Conservation (phyloP, 768 basidiomycete genomes). For the Hydnomerulius pinastri region DNA sequence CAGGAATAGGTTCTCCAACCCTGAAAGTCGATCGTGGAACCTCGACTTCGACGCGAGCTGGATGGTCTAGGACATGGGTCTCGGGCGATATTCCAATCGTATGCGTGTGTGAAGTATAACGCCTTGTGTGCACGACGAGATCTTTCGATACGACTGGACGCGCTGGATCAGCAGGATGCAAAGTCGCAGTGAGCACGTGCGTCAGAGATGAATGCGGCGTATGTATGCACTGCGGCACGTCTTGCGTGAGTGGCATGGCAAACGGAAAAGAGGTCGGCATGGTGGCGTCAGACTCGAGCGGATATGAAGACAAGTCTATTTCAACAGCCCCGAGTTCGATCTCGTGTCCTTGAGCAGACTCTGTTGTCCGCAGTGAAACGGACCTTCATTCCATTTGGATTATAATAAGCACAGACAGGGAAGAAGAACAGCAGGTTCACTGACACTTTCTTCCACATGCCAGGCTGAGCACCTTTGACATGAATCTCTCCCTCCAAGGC, state of each 20-base stretch:
- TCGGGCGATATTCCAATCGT: constrained; percentile 61
- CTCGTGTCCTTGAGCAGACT: constrained; percentile 58
- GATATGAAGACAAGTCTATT: constrained; percentile 53
- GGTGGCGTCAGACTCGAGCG: constrained; percentile 34
- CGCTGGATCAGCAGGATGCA: constrained; percentile 51
- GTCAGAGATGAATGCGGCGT: constrained; percentile 73
- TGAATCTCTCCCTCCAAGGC: constrained; percentile 89
- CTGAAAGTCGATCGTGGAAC: constrained; percentile 72
- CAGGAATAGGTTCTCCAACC: constrained; percentile 71
- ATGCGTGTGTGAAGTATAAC: constrained; percentile 69
- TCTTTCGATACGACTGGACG: constrained; percentile 50
- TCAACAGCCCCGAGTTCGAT: constrained; percentile 68
- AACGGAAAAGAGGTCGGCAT: constrained; percentile 75
- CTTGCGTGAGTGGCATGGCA: constrained; percentile 73
- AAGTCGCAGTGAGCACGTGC: constrained; percentile 67
- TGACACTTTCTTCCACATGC: constrained; percentile 70
- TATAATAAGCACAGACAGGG: constrained; percentile 14
- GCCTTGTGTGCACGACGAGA: constrained; percentile 67
- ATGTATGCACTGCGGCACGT: constrained; percentile 82
- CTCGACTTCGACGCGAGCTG: constrained; percentile 69
- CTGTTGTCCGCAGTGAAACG: constrained; percentile 65
- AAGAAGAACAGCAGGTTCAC: constrained; percentile 34
- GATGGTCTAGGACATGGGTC: constrained; percentile 56
- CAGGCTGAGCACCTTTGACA: constrained; percentile 65
- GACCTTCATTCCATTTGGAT: constrained; percentile 45